Percentiles rank a stretch among this genome's conserved stretches.
These are phyloP conservation scores for Claviceps pazoutovae DNA, from an alignment of 2,329 filamentous ascomycete genomes.

Conservation along the genomic window DNA sequence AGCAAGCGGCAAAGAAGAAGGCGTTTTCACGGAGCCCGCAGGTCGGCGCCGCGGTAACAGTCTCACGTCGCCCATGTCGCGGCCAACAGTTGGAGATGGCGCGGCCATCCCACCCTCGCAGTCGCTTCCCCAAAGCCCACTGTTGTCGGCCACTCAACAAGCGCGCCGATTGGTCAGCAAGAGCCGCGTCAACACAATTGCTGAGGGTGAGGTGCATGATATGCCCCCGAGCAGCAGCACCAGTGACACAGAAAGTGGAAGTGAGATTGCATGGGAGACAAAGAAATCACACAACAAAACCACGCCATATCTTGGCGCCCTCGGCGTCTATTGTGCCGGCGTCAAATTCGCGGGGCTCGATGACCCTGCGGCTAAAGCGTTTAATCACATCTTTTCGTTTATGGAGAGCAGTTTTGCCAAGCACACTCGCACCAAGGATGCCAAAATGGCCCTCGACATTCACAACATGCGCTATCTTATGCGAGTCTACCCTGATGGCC, in stretches of 20 bases:
- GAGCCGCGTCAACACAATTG: slow-evolving; percentile 43
- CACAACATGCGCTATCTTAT: slow-evolving; percentile 90
- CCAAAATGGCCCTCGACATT: slow-evolving; percentile 65
- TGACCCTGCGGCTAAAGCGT: slow-evolving; percentile 63
- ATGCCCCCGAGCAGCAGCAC: slow-evolving; percentile 44
- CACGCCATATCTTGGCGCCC: slow-evolving; percentile 63
- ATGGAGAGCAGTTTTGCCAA: slow-evolving; percentile 79
- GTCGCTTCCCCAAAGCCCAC: slow-evolving; percentile 39
- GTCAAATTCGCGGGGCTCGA: slow-evolving; percentile 78
- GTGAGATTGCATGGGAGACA: slow-evolving; percentile 34
- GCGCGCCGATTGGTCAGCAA: slow-evolving; percentile 33
- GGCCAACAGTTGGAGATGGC: slow-evolving; percentile 47
- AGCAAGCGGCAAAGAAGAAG: slow-evolving; percentile 27
- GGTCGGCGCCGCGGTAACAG: slow-evolving; percentile 50
- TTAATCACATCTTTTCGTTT: slow-evolving; percentile 93
- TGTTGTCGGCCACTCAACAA: slow-evolving; percentile 37
- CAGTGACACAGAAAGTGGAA: slow-evolving; percentile 67
- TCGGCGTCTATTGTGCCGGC: slow-evolving; percentile 63
- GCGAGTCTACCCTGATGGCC: slow-evolving; percentile 80
- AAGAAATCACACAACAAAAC: slow-evolving; percentile 72
- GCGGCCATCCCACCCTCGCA: slow-evolving; percentile 32
- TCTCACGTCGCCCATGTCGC: slow-evolving; percentile 51
- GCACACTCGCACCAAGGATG: slow-evolving; percentile 60
- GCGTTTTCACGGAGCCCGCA: slow-evolving; percentile 17
- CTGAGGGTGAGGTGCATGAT: slow-evolving; percentile 41